Evolutionary conservation across 306 rosid genomes (phyloP), one percentile per base, ranked within the genome.

Genomic region (Nissolia schottii): DNA sequence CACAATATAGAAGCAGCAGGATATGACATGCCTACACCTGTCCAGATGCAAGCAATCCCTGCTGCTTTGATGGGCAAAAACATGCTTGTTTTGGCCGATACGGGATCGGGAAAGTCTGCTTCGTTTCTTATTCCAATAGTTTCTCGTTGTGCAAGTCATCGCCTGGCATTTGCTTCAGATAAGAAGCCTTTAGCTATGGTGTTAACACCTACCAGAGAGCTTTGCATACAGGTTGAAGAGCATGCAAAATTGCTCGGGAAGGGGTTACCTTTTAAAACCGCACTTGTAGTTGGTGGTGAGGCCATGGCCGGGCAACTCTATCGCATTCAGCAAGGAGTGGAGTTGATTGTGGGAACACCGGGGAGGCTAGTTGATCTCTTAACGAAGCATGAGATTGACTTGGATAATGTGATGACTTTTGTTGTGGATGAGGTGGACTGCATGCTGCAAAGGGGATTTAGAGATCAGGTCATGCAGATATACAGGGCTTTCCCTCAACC

Each of bases 1-100:
- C 85, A 89, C 68, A 92, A 89, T 75, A 75, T 89, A 58, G 96
- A 92, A 78, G 79, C 88, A 23, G 89, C 90, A 34, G 90, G 96
- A 10, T 92, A 85, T 77, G 93, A 87, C 55, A 63, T 87, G 87
- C 97, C 96, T 56, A 89, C 96, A 6, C 86, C 97, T 77, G 91
- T 92, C 22, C 97, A 92, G 81, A 92, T 89, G 97, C 97, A 92
- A 84, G 91, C 96, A 70, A 87, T 92, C 15, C 97, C 97, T 27
- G 86, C 88, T 75, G 89, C 96, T 69, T 81, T 80, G 85, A 31
- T 3, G 23, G 87, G 96, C 13, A 92, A 83, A 83, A 89, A 72
- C 83, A 77, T 87, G 84, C 90, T 92, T 54, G 90, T 92, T 66
- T 85, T 92, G 31, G 97, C 96, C 0, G 84, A 81, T 63, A 92